Evolutionary conservation across 2,329 filamentous ascomycete genomes (phyloP).

Genomic region (Zymoseptoria passerinii): DNA sequence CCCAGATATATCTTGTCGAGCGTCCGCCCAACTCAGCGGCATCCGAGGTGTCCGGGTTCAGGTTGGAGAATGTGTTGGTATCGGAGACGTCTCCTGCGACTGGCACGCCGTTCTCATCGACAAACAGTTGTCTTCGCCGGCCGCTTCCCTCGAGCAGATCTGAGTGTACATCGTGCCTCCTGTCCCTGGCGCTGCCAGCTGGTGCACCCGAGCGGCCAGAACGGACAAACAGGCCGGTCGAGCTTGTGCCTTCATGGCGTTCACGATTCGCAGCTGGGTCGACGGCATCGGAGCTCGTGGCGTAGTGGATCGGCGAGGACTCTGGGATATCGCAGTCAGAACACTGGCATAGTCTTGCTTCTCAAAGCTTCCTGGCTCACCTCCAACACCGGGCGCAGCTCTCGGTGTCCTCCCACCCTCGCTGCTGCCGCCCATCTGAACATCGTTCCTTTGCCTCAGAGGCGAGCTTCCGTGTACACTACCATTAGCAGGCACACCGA

Average conservation of each 20-base stretch:
- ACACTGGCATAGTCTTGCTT: neutral
- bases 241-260: slow-evolving; percentile 51
- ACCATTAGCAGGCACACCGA: slow-evolving; percentile 27
- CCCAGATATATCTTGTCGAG: slow-evolving; percentile 83
- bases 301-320: slow-evolving; percentile 87
- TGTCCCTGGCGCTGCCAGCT: slow-evolving; percentile 45
- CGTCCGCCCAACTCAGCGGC: slow-evolving; percentile 78
- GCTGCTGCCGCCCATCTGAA: slow-evolving; percentile 31
- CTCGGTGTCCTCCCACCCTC: slow-evolving; percentile 64
- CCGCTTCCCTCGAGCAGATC: slow-evolving; percentile 53
- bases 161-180: slow-evolving; percentile 80
- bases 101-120: slow-evolving; percentile 56
- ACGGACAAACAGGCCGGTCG: slow-evolving; percentile 77
- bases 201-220: slow-evolving; percentile 50
- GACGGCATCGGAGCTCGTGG: slow-evolving; percentile 63
- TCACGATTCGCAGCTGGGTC: slow-evolving; percentile 37
- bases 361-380: slow-evolving; percentile 37
- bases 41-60: slow-evolving; percentile 81
- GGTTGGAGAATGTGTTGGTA: slow-evolving; percentile 55
- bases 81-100: slow-evolving; percentile 47
- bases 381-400: slow-evolving; percentile 56
- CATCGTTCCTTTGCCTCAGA: slow-evolving; percentile 28
- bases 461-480: slow-evolving; percentile 44
- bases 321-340: slow-evolving; percentile 45
- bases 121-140: slow-evolving; percentile 52